Base-by-base conservation (phyloP, 208 protist genomes). In the Leishmania turanica region DNA sequence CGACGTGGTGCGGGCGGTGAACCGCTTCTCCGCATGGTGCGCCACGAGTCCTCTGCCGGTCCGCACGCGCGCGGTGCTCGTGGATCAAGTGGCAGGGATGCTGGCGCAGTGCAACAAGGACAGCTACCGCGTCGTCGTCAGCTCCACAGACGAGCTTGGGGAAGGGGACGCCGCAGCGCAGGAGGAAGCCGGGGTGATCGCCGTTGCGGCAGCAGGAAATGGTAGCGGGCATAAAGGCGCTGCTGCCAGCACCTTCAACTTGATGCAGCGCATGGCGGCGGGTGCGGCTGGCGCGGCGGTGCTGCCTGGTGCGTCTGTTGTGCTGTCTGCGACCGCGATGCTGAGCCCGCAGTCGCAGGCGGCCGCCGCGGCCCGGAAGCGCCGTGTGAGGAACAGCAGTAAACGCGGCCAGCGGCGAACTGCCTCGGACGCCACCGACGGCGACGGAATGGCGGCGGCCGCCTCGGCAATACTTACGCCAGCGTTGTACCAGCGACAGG, bases 11-110 rank as follows among this genome's bases (percentile, higher is more conserved):
- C 66, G 73, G 37, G 80, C 86, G 8, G 82, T 86, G 24, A 84
- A 83, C 17, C 64, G 91, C 58, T 95, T 97, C 80, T 92, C 90
- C 0, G 47, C 69, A 17, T 54, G 58, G 31, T 90, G 88, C 76
- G 89, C 89, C 6, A 79, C 76, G 19, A 70, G 82, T 1, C 77
- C 86, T 37, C 72, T 94, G 9, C 93, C 93, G 15, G 49, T 89
- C 17, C 87, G 92, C 17, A 75, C 92, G 37, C 82, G 82, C 31
- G 73, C 24, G 7, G 77, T 82, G 24, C 64, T 88, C 37, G 85
- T 88, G 31, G 78, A 83, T 21, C 74, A 76, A 11, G 78, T 88
- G 21, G 58, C 45, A 56, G 34, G 45, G 31, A 58, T 73, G 75
- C 58, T 85, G 51, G 0, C 24, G 40, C 81, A 85, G 51, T 79